Conservation (phyloP, 2,329 filamentous ascomycete species). For the Aspergillus novofumigatus region DNA sequence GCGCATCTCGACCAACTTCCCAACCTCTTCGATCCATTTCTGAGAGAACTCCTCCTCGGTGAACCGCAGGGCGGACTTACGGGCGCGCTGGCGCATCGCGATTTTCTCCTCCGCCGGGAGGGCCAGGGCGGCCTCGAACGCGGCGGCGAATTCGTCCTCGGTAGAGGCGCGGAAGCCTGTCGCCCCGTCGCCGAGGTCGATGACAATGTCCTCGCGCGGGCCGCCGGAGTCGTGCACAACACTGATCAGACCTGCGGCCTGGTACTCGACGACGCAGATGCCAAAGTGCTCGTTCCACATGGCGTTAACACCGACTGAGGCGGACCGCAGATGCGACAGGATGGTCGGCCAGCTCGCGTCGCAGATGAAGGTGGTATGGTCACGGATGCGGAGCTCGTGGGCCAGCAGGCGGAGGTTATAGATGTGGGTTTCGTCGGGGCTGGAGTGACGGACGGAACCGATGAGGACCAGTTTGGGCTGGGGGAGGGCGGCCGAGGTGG, state of each 20-base stretch:
- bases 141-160: slow-evolving; percentile 71
- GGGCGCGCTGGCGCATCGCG: slow-evolving; percentile 69
- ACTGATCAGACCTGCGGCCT: slow-evolving; percentile 86
- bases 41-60: slow-evolving; percentile 79
- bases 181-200: slow-evolving; percentile 69
- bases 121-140: slow-evolving; percentile 73
- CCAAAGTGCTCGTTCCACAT: slow-evolving; percentile 99
- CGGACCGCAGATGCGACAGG: slow-evolving; percentile 69
- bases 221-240: slow-evolving; percentile 93
- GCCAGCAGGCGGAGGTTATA: slow-evolving; percentile 83
- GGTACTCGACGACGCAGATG: slow-evolving; percentile 96
- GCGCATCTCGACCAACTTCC: slow-evolving; percentile 59
- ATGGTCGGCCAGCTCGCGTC: slow-evolving; percentile 89
- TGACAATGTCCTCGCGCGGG: slow-evolving; percentile 89
- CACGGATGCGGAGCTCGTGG: slow-evolving; percentile 79
- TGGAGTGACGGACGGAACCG: slow-evolving; percentile 78
- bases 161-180: slow-evolving; percentile 87
- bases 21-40: slow-evolving; percentile 73
- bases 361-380: slow-evolving; percentile 79
- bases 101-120: slow-evolving; percentile 58
- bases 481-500: slow-evolving; percentile 39
- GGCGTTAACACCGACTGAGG: slow-evolving; percentile 85
- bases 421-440: slow-evolving; percentile 55
- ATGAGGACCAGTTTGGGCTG: slow-evolving; percentile 72
- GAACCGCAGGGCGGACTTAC: slow-evolving; percentile 76